These are phyloP conservation scores for Flaveria bidentis DNA, from an alignment of 129 eudicot genomes.

Conservation along the genomic window DNA sequence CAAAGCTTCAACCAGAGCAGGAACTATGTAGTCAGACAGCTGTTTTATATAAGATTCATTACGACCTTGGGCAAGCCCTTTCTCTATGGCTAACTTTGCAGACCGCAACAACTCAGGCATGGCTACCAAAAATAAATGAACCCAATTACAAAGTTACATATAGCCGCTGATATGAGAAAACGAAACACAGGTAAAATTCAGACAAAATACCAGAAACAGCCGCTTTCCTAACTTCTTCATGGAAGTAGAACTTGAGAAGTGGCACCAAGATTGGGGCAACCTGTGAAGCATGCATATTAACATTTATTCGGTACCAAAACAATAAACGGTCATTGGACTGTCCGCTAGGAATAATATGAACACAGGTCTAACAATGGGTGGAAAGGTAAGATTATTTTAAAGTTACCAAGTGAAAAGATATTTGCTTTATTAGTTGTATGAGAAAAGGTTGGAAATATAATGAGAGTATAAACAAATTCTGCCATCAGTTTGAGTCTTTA, in stretches of 20 bases:
- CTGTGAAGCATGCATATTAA: conserved; percentile 40
- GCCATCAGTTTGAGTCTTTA: neutral
- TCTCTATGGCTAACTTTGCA: conserved; percentile 94
- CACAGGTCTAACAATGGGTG: neutral
- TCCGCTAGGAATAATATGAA: neutral
- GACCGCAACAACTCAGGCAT: conserved; percentile 97
- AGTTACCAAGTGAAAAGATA: neutral
- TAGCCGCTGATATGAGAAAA: conserved; percentile 6
- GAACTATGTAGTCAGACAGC: conserved; percentile 89
- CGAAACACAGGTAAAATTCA: neutral
- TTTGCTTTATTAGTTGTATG: neutral
- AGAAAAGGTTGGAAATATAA: neutral
- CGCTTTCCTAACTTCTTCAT: conserved; percentile 98
- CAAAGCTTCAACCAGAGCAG: conserved; percentile 92
- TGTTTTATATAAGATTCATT: conserved; percentile 89
- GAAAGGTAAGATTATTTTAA: neutral
- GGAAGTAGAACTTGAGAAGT: conserved; percentile 94
- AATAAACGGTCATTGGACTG: neutral
- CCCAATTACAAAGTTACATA: neutral
- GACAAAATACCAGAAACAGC: conserved; percentile 85
- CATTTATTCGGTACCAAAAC: neutral
- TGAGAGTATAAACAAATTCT: neutral
- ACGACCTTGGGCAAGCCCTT: conserved; percentile 96
- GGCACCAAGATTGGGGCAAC: conserved; percentile 99
- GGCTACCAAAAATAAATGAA: conserved; percentile 46